Percentiles rank a stretch among this genome's conserved stretches.
Conservation (phyloP, 352 stramenopile genomes). For the Phytophthora capsici region DNA sequence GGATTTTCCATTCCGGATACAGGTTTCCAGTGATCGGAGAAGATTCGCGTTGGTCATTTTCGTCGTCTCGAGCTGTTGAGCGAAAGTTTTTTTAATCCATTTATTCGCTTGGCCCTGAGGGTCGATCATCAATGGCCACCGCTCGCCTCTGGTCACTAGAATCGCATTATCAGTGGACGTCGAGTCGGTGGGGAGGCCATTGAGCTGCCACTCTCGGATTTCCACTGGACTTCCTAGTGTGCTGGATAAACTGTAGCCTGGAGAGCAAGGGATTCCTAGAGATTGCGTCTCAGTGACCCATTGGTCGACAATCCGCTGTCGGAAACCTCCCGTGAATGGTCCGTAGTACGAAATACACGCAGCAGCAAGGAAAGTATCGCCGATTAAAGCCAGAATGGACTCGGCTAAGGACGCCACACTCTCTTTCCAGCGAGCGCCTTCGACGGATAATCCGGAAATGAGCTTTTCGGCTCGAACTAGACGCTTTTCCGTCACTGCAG, state of each 20-base stretch:
- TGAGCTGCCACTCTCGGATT: conserved; percentile 93
- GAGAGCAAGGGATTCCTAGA: conserved; percentile 76
- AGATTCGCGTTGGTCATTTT: conserved; percentile 94
- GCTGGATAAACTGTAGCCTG: conserved; percentile 69
- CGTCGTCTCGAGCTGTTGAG: conserved; percentile 71
- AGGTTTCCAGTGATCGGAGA: conserved; percentile 90
- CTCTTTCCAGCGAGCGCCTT: conserved; percentile 94
- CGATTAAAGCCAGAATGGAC: conserved; percentile 87
- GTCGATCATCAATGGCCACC: conserved; percentile 96
- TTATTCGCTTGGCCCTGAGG: conserved; percentile 94
- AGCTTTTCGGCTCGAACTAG: conserved; percentile 92
- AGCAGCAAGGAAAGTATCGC: conserved; percentile 93
- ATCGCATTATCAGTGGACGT: conserved; percentile 95
- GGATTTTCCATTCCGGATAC: conserved; percentile 91
- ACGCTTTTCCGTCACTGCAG: conserved; percentile 88
- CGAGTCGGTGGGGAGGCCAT: conserved; percentile 90
- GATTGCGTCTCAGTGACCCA: conserved; percentile 77
- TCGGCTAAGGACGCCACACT: conserved; percentile 79
- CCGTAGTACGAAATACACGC: conserved; percentile 95
- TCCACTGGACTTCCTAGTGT: conserved; percentile 91
- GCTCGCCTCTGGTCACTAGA: conserved; percentile 87
- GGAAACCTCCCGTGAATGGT: conserved; percentile 92
- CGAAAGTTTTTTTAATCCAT: conserved; percentile 93
- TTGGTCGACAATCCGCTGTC: conserved; percentile 71
- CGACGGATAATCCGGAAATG: conserved; percentile 89